These are phyloP conservation scores for Lactarius vividus DNA, from an alignment of 768 basidiomycete genomes.

Conservation along the genomic window DNA sequence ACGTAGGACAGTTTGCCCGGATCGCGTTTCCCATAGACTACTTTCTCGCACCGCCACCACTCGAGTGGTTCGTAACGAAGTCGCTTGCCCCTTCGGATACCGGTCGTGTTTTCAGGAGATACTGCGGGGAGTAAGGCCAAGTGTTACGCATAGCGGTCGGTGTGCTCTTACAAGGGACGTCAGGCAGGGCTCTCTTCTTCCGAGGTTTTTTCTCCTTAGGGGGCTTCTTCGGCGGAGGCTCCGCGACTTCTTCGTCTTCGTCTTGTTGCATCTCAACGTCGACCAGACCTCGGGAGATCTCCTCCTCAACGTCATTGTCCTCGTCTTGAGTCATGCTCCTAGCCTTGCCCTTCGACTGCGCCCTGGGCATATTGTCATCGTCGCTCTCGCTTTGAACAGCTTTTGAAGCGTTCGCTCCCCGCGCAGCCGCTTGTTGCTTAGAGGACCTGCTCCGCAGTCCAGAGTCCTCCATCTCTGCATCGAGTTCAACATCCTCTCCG, in stretches of 20 bases:
- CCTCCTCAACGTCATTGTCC: constrained; percentile 40
- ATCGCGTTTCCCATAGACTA: constrained; percentile 71
- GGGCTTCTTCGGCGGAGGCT: constrained; percentile 25
- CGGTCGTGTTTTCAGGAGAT: constrained; percentile 37
- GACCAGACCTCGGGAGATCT: constrained; percentile 39
- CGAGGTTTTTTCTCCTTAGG: constrained; percentile 7
- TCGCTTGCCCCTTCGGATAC: constrained; percentile 70
- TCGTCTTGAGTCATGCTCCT: constrained; percentile 25
- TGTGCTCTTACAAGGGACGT: constrained; percentile 6
- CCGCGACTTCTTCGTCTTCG: constrained; percentile 35
- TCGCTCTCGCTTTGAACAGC: constrained; percentile 7
- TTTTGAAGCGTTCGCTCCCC: constrained; percentile 2
- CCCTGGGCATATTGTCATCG: neutral
- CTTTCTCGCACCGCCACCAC: constrained; percentile 91
- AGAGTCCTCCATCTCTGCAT: constrained; percentile 33
- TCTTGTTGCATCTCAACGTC: constrained; percentile 32
- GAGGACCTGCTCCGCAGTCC: constrained; percentile 1
- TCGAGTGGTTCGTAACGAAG: constrained; percentile 72
- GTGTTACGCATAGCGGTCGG: neutral
- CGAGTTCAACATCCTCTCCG: constrained; percentile 26
- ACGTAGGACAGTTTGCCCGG: constrained; percentile 49
- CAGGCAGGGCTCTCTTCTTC: constrained; percentile 18
- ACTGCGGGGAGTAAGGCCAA: constrained; percentile 23
- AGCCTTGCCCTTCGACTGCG: constrained; percentile 38
- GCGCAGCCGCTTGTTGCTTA: constrained; percentile 2